These are phyloP conservation scores for Salix koriyanagi DNA, from an alignment of 345 rosid genomes.

Conservation along the genomic window DNA sequence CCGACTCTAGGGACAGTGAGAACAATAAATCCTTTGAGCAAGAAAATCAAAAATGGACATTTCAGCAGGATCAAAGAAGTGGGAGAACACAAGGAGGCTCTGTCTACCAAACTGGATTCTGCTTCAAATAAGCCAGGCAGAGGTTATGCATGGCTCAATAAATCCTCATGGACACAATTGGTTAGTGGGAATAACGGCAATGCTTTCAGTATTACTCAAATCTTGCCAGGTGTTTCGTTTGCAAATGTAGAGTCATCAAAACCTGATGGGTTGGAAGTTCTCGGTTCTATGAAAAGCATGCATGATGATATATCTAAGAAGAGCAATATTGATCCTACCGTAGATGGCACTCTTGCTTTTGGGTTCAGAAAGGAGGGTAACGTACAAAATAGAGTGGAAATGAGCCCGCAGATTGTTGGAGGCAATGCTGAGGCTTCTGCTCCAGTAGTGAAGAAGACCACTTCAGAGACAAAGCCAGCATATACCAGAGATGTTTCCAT, in stretches of 20 bases:
- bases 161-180: conserved; percentile 82
- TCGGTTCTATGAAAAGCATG: conserved; percentile 12
- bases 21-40: background rate
- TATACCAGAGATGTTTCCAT: conserved; percentile 16
- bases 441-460: conserved; percentile 13
- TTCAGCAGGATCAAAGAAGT: conserved; percentile 9
- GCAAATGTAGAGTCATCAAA: conserved; percentile 22
- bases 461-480: conserved; percentile 14
- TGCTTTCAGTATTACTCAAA: conserved; percentile 62
- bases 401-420: conserved; percentile 11
- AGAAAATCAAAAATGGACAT: conserved; percentile 22
- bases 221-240: conserved; percentile 40
- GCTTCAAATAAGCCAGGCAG: conserved; percentile 41
- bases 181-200: conserved; percentile 33
- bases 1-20: conserved; percentile 5
- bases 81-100: conserved; percentile 22
- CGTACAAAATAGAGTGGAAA: conserved; percentile 14
- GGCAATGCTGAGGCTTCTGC: conserved; percentile 17
- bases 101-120: conserved; percentile 14
- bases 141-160: conserved; percentile 73
- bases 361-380: conserved; percentile 7
- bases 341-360: background rate
- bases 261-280: conserved; percentile 11
- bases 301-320: conserved; percentile 15
- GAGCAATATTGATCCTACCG: conserved; percentile 4